phyloP scores from a whole-genome alignment of 306 rosid genomes.

The Lithocarpus polystachyus region DNA sequence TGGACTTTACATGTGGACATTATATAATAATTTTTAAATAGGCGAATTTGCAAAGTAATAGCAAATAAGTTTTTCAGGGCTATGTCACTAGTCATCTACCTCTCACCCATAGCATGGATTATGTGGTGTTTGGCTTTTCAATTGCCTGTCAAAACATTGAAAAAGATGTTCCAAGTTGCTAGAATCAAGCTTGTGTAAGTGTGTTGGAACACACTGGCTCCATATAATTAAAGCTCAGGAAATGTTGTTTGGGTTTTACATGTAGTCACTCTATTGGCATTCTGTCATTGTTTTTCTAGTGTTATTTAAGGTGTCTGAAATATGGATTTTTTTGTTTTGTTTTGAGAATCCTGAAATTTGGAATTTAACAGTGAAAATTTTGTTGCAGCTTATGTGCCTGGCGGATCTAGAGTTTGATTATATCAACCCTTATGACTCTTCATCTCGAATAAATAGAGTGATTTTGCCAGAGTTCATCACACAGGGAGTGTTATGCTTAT shows the following conservation, averaged over 20 bases:
- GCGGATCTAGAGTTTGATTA: conserved; percentile 96
- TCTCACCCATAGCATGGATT: neutral
- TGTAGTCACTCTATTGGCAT: neutral
- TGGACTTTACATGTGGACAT: no score
- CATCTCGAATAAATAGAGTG: conserved; percentile 63
- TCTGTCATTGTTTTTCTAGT: neutral
- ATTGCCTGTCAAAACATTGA: neutral
- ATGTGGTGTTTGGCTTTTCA: neutral
- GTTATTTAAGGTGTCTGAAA: neutral
- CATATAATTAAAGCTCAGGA: neutral
- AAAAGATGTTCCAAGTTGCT: neutral
- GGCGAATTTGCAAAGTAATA: no score
- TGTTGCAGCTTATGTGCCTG: conserved; percentile 90
- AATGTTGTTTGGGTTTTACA: neutral
- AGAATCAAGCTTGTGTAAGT: neutral
- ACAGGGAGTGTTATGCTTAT: conserved; percentile 53
- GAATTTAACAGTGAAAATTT: conserved; percentile 8
- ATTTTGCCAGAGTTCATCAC: conserved; percentile 66
- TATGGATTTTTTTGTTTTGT: neutral
- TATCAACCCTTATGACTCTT: conserved; percentile 86
- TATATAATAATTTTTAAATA: no score
- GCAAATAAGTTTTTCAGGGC: no score
- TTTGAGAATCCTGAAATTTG: neutral
- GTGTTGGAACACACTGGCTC: neutral
- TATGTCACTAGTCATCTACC: neutral